These are phyloP conservation scores for Tubosaeta sp. DNA, from an alignment of 768 basidiomycete species.

Conservation along the genomic window DNA sequence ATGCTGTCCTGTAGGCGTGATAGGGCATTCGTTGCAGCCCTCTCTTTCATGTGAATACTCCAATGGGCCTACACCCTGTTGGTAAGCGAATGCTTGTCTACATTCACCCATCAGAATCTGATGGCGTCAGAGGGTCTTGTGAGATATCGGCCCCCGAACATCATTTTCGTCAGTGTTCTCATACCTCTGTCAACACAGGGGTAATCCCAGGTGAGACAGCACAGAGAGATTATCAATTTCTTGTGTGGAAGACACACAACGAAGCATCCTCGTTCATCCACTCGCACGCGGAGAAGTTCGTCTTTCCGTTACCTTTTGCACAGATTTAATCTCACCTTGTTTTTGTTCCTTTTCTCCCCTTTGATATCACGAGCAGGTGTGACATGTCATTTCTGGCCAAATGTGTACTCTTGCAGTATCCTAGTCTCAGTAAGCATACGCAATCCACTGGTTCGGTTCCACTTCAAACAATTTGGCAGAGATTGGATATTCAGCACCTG, in stretches of 20 bases:
- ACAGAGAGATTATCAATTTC: not conserved
- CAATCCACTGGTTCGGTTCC: not conserved
- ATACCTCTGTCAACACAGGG: slow-evolving; percentile 65
- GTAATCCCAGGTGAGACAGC: slow-evolving; percentile 53
- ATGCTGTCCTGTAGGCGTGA: slow-evolving; percentile 69
- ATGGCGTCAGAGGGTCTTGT: slow-evolving; percentile 58
- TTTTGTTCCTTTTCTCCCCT: not conserved
- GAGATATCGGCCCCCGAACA: slow-evolving; percentile 76
- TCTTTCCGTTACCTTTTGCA: not conserved
- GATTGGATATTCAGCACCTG: slow-evolving; percentile 62
- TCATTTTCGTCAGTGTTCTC: slow-evolving; percentile 76
- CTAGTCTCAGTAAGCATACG: slow-evolving; percentile 51
- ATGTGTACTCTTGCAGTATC: slow-evolving; percentile 63
- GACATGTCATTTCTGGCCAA: slow-evolving; percentile 22
- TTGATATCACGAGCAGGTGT: not conserved
- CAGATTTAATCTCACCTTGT: not conserved
- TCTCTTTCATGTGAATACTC: slow-evolving; percentile 64
- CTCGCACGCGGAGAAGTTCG: slow-evolving; percentile 66
- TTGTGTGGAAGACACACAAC: not conserved
- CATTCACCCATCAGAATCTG: not conserved
- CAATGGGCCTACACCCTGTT: slow-evolving; percentile 68
- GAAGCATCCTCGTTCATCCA: slow-evolving; percentile 72
- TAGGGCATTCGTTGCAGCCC: slow-evolving; percentile 78
- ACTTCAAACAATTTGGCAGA: slow-evolving; percentile 34
- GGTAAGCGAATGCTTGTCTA: slow-evolving; percentile 39